phyloP scores from a whole-genome alignment of 148 eudicot species.

The Amaranthus cruentus region DNA sequence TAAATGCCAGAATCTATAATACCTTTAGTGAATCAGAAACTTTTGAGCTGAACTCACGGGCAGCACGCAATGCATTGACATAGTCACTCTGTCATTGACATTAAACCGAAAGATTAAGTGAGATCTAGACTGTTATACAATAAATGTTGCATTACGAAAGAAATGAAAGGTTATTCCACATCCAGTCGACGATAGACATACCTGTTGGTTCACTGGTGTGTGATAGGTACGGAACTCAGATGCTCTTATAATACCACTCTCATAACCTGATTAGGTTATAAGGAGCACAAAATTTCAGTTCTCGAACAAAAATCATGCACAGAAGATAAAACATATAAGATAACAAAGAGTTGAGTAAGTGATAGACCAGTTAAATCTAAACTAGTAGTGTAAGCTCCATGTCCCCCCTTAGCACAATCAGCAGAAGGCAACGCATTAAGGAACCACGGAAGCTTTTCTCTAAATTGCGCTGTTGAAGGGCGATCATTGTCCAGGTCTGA shows the following conservation, averaged over 20 bases:
- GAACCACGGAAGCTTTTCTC: constrained; percentile 67
- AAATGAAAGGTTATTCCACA: background rate
- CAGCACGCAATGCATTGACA: constrained; percentile 60
- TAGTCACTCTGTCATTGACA: constrained; percentile 47
- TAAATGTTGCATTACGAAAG: background rate
- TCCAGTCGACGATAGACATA: constrained; percentile 16
- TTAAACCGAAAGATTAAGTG: constrained; percentile 10
- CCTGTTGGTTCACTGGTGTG: constrained; percentile 65
- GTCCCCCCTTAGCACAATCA: constrained; percentile 84
- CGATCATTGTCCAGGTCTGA: constrained; percentile 60
- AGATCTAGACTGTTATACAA: background rate
- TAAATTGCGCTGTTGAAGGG: constrained; percentile 59
- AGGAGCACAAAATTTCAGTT: constrained; percentile 8
- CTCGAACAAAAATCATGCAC: background rate
- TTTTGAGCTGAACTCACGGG: constrained; percentile 53
- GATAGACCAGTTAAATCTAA: constrained; percentile 54
- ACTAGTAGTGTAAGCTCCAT: constrained; percentile 69
- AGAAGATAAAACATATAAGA: background rate
- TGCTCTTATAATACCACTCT: constrained; percentile 52
- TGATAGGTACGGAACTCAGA: constrained; percentile 71
- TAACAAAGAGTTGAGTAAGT: background rate
- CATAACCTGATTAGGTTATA: constrained; percentile 37
- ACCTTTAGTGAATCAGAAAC: constrained; percentile 59
- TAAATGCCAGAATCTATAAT: constrained; percentile 1
- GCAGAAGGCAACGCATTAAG: constrained; percentile 67